Conservation (phyloP, 2,329 filamentous ascomycete genomes). For the Exophiala xenobiotica region DNA sequence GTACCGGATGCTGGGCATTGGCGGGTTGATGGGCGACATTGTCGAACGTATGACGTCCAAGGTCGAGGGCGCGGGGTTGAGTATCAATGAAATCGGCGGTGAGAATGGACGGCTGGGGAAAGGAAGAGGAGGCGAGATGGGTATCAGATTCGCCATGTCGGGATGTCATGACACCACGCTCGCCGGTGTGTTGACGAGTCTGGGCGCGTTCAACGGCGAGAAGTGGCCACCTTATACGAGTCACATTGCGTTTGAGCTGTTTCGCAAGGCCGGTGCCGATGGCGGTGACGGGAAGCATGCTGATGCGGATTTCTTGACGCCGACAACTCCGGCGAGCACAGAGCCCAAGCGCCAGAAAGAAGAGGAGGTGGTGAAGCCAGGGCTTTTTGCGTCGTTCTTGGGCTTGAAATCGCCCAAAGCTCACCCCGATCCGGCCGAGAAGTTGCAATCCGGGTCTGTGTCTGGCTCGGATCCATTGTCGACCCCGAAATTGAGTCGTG, state of each 20-base stretch:
- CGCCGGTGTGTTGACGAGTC: slow-evolving; percentile 70
- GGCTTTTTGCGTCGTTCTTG: slow-evolving; percentile 27
- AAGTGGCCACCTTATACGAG: slow-evolving; percentile 93
- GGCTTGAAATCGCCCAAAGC: slow-evolving; percentile 33
- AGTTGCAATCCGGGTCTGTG: too few species aligned
- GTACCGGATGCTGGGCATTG: slow-evolving; percentile 87
- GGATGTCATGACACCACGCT: slow-evolving; percentile 95
- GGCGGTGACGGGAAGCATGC: slow-evolving; percentile 35
- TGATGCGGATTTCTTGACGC: slow-evolving; percentile 17
- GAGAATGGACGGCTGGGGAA: slow-evolving; percentile 40
- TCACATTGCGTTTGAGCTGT: slow-evolving; percentile 87
- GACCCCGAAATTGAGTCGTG: slow-evolving; percentile 30
- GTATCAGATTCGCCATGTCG: slow-evolving; percentile 72
- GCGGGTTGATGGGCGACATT: slow-evolving; percentile 78
- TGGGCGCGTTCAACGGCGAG: slow-evolving; percentile 72
- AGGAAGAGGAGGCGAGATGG: slow-evolving; percentile 49
- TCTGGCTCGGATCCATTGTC: slow-evolving; percentile 18
- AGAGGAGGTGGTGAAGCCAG: slow-evolving; percentile 14
- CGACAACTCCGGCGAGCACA: slow-evolving; percentile 32
- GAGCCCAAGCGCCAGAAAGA: slow-evolving; percentile 33
- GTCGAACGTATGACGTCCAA: slow-evolving; percentile 71
- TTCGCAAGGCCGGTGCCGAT: slow-evolving; percentile 56
- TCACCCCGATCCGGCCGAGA: too few species aligned
- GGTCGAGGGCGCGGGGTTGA: slow-evolving; percentile 59
- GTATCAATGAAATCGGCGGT: slow-evolving; percentile 51